Percentiles rank a stretch among this genome's conserved stretches.
These are phyloP conservation scores for Leucosporidium creatinivorum DNA, from an alignment of 768 basidiomycete genomes.

Conservation along the genomic window DNA sequence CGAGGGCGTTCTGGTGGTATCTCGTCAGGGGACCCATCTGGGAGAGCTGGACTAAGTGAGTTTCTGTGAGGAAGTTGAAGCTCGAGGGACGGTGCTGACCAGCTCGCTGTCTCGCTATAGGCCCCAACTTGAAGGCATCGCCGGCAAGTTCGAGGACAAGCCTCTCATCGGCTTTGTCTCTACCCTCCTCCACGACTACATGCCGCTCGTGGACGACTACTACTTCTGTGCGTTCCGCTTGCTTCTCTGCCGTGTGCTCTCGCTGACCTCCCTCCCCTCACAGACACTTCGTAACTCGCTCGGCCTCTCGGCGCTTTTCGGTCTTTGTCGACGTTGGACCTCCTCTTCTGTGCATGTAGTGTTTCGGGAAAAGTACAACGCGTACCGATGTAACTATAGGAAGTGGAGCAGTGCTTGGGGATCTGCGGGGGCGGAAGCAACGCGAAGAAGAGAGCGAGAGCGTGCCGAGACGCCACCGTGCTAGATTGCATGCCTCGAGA, in stretches of 20 bases:
- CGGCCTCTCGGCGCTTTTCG: neutral
- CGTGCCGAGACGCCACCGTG: too few relatives aligned
- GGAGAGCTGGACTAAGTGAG: constrained; percentile 37
- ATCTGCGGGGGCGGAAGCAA: too few relatives aligned
- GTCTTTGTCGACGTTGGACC: too few relatives aligned
- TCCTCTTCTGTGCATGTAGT: too few relatives aligned
- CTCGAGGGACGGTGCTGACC: too few relatives aligned
- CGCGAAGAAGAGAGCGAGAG: too few relatives aligned
- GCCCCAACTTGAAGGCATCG: constrained; percentile 28
- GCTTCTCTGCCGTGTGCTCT: neutral
- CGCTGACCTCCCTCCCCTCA: neutral
- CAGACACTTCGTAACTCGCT: constrained; percentile 5
- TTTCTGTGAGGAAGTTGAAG: neutral
- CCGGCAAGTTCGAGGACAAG: constrained; percentile 27
- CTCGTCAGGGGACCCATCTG: constrained; percentile 34
- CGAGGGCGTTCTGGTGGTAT: constrained; percentile 33
- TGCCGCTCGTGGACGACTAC: constrained; percentile 32
- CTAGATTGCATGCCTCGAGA: too few relatives aligned
- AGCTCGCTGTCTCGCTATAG: neutral
- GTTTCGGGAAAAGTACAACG: too few relatives aligned
- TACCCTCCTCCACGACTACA: constrained; percentile 29
- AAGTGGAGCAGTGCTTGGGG: too few relatives aligned
- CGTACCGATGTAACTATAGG: too few relatives aligned
- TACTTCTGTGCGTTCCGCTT: neutral
- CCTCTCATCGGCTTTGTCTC: constrained; percentile 30